Evolutionary conservation across 2,329 filamentous ascomycete genomes (phyloP), one percentile per base, ranked within the genome.

Genomic region (Lachnellula willkommii): DNA sequence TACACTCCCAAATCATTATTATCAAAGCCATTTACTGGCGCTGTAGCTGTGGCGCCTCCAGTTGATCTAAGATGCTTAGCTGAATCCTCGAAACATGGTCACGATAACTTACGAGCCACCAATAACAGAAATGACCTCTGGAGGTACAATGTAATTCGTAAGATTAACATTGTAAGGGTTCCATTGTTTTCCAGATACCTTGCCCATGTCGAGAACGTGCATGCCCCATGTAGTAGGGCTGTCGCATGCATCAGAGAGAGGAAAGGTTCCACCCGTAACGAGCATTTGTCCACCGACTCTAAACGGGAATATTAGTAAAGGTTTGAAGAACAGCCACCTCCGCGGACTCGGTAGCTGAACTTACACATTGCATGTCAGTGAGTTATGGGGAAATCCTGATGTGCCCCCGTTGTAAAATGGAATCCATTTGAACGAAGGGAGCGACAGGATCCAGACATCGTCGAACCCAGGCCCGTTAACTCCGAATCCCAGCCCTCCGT

Each of bases 391-490:
- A 40, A 64, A 65, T 28, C 75, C 71, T 1, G 73, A 74, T 14
- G 67, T 65, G 54, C 74, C 71, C 47, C 65, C 65, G 52, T 74
- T 68, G 46, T 68, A 69, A 9, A 76, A 77, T 58, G 79, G 80
- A 58, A 84, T 79, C 83, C 83, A 87, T 4, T 74, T 79, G 68
- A 87, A 87, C 1, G 80, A 79, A 1, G 83, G 84, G 15, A 87
- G 72, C 7, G 78, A 77, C 20, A 87, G 73, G 53, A 86, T 79
- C 63, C 84, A 87, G 53, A 81, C 75, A 69, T 87, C 83, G 63
- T 85, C 80, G 63, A 76, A 85, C 20, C 80, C 82, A 14, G 74
- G 71, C 0, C 73, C 73, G 42, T 77, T 70, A 1, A 69, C 66
- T 2, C 74, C 72, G 51, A 80, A 75, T 11, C 76, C 75, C 26